phyloP scores from a whole-genome alignment of 768 basidiomycete species.

The Filobasidium wieringae region DNA sequence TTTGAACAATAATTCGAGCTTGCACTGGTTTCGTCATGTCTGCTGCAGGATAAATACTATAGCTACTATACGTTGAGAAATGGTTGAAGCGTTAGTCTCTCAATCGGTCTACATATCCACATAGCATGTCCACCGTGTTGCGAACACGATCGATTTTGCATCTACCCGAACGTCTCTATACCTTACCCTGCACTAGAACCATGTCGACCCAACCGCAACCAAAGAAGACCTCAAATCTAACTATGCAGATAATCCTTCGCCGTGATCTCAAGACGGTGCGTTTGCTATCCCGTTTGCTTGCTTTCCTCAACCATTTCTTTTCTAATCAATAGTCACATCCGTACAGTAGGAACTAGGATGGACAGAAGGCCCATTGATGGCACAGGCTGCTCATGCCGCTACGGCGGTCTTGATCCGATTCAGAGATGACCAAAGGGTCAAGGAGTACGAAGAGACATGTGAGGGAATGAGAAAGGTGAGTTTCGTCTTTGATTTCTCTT shows the following conservation, averaged over 20 bases:
- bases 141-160: too few species aligned
- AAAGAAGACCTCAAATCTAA: slow-evolving; percentile 16
- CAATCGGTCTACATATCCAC: too few species aligned
- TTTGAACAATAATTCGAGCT: too few species aligned
- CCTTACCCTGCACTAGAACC: too few species aligned
- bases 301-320: background rate
- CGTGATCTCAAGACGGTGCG: slow-evolving; percentile 28
- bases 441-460: slow-evolving; percentile 27
- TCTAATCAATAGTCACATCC: background rate
- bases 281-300: background rate
- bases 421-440: slow-evolving; percentile 25
- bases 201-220: too few species aligned
- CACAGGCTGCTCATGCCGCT: slow-evolving; percentile 36
- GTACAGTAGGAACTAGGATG: slow-evolving; percentile 16
- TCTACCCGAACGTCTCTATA: too few species aligned
- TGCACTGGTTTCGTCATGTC: too few species aligned
- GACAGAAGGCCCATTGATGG: slow-evolving; percentile 37
- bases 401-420: slow-evolving; percentile 34
- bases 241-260: slow-evolving; percentile 38
- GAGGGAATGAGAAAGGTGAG: slow-evolving; percentile 33
- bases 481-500: too few species aligned
- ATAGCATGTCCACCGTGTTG: too few species aligned
- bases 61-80: too few species aligned
- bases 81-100: too few species aligned
- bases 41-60: too few species aligned